These are phyloP conservation scores for Syzygium jambos DNA, from an alignment of 345 rosid genomes.

Conservation along the genomic window DNA sequence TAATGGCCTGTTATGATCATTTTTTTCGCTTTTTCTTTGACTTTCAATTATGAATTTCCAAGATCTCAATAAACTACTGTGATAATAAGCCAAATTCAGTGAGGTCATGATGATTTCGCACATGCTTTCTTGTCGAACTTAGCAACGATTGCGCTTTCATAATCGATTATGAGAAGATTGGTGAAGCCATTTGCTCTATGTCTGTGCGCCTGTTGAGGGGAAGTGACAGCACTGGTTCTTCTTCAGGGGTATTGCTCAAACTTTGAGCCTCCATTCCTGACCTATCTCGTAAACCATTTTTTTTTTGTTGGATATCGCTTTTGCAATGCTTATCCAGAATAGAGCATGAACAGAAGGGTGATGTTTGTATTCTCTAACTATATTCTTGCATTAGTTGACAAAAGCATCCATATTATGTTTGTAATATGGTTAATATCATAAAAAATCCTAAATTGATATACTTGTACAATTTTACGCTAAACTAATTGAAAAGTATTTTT, in stretches of 20 bases:
- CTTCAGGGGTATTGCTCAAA: background rate
- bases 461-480: too few relatives aligned
- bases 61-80: background rate
- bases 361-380: background rate
- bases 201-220: rapidly evolving
- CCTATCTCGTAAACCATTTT: background rate
- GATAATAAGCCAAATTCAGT: background rate
- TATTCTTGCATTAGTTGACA: background rate
- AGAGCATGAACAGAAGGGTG: background rate
- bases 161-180: background rate
- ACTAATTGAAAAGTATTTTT: too few relatives aligned
- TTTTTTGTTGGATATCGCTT: rapidly evolving
- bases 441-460: too few relatives aligned
- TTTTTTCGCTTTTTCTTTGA: background rate
- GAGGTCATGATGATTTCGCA: background rate
- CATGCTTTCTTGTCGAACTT: too few relatives aligned
- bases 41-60: background rate
- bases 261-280: background rate
- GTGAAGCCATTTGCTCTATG: background rate
- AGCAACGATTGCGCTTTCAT: too few relatives aligned
- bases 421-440: too few relatives aligned
- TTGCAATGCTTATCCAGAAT: background rate
- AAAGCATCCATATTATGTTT: background rate
- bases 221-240: background rate
- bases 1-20: too few relatives aligned